Evolutionary conservation across 2,329 filamentous ascomycete genomes (phyloP), one percentile per base, ranked within the genome.

Genomic region (Fusarium duplospermum): DNA sequence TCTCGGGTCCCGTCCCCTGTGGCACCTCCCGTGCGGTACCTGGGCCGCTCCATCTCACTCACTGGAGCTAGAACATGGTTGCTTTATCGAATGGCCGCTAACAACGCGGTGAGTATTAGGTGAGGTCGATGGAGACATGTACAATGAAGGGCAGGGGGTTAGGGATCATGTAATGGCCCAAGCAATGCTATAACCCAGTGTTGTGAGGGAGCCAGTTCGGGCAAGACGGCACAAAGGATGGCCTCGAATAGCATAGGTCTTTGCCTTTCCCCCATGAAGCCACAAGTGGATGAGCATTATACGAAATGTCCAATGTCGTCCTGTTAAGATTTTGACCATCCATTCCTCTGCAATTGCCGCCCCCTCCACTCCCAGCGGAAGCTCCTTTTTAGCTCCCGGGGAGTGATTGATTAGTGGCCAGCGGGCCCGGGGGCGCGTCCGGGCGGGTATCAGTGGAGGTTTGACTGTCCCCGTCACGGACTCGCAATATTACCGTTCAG

Each of bases 391-490:
- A 70, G 72, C 60, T 68, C 73, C 66, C 69, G 57, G 38, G 8
- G n/a, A 38, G 56, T 22, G 20, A 11, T 36, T 22, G 20, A 11
- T 36, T 29, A 58, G 20, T 27, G 36, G 47, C 27, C 20, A 60
- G 59, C 42, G 56, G 27, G 42, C 42, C 42, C 42, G 22, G 62
- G 38, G 52, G 47, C 47, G 24, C 18, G 16, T 22, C 31, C 58
- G 47, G 66, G 60, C 72, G 66, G 40, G 45, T 67, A 62, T 62
- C 42, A 75, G 71, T 74, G 72, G 66, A 65, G 54, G 71, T 59
- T 47, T 42, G 59, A 42, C 29, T 36, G 16, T 52, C 47, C 47
- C 47, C 47, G 18, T 54, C 47, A 54, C 47, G 47, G 47, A 20
- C 47, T 62, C 40, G 42, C 54, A 58, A 73, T 36, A 42, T 56